Evolutionary conservation across 1,139 yeast species (phyloP), one percentile per base, ranked within the genome.

Genomic region (Sugiyamaella xylanicola): DNA sequence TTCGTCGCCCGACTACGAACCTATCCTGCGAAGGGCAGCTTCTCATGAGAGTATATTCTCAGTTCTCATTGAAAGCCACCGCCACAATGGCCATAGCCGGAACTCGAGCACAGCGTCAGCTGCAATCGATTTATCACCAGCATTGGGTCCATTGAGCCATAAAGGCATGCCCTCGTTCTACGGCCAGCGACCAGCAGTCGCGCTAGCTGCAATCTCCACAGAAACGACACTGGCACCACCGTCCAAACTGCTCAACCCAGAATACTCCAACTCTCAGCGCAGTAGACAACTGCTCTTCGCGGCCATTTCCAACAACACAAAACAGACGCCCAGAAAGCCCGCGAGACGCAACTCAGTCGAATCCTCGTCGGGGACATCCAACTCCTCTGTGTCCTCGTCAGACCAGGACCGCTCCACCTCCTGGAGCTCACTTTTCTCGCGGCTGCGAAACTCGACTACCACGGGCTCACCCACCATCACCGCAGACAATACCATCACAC

Each of bases 31-130:
- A 9, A 52, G 59, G 17, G 53, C 60, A 4, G 49, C 62, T 3
- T 61, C 64, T 16, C 63, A 60, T 47, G 63, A 60, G 22, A 59
- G 61, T 29, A 49, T 60, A 8, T 45, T 61, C 20, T 60, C 63
- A 3, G 52, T 48, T 13, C 41, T 47, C 1, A 46, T 48, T n/a
- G 59, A 50, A 48, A 40, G n/a, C 5, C 47, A 19, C 35, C 49
- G 20, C 21, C 36, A 46, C n/a, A 21, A 21, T 32, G 11, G 25
- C 4, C 39, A 16, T 13, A 19, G 41, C 17, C 37, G 32, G 13
- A 42, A n/a, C 32, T 35, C 19, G 39, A 21, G 27, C 29, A 8
- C 16, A 7, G 13, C 42, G 16, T n/a, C 48, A 16, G 29, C 39
- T n/a, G 35, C 39, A 13, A 27, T 25, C 25, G 48, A 45, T 15